Conservation (phyloP, 208 protist genomes). For the Wallacemonas rigidus region DNA sequence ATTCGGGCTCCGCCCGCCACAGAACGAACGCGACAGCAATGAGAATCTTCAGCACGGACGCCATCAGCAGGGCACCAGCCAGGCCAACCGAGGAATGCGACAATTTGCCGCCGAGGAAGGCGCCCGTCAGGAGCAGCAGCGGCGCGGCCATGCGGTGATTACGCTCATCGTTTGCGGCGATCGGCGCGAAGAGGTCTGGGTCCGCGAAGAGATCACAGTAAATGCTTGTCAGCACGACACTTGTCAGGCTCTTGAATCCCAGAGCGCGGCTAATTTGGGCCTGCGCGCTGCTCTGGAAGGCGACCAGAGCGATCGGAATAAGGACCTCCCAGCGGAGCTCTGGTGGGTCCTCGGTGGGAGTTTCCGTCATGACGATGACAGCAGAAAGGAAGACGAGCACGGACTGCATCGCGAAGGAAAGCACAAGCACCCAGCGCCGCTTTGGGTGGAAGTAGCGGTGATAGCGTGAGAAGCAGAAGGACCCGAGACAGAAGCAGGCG, state of each 20-base stretch:
- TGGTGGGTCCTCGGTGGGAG: neutral
- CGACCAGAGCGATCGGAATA: constrained; percentile 21
- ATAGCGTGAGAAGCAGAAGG: constrained; percentile 28
- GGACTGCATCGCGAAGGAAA: constrained; percentile 19
- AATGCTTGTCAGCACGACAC: constrained; percentile 27
- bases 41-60: constrained; percentile 17
- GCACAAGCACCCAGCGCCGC: constrained; percentile 22
- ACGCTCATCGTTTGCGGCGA: constrained; percentile 15
- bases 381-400: constrained; percentile 12
- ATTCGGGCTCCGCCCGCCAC: constrained; percentile 8
- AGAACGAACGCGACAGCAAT: constrained; percentile 25
- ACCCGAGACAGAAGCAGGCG: constrained; percentile 24
- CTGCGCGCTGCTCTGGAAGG: constrained; percentile 30
- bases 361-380: constrained; percentile 14
- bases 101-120: constrained; percentile 24
- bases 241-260: constrained; percentile 25
- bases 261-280: constrained; percentile 22
- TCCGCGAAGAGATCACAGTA: constrained; percentile 26
- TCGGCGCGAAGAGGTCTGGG: constrained; percentile 14
- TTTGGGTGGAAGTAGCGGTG: constrained; percentile 20
- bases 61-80: constrained; percentile 20
- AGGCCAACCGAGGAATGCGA: constrained; percentile 19
- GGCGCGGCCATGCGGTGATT: constrained; percentile 23
- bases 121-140: constrained; percentile 21
- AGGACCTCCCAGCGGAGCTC: constrained; percentile 23